Evolutionary conservation across 352 stramenopile species (phyloP).

Genomic region (Elongisporangium undulatum): DNA sequence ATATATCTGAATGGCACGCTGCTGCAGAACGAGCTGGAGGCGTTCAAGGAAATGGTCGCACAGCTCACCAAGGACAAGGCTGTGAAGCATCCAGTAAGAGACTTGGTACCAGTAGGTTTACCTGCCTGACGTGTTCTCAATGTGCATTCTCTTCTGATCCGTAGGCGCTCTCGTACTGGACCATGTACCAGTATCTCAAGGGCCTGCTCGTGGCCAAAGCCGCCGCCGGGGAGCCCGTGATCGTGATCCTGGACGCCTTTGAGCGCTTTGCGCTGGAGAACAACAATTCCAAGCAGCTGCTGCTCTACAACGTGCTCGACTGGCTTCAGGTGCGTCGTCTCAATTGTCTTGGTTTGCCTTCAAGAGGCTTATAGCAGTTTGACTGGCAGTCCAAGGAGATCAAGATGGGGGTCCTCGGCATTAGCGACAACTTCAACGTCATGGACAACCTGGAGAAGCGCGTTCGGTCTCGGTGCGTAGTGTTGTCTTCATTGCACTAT

Average conservation of each 20-base stretch:
- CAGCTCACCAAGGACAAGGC: constrained; percentile 50
- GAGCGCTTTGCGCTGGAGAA: constrained; percentile 70
- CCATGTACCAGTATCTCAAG: constrained; percentile 84
- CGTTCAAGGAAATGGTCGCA: constrained; percentile 77
- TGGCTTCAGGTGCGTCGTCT: constrained; percentile 54
- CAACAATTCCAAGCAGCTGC: constrained; percentile 64
- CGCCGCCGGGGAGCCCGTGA: constrained; percentile 38
- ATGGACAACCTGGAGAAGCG: constrained; percentile 80
- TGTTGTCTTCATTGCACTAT: constrained; percentile 2
- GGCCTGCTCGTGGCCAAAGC: constrained; percentile 52
- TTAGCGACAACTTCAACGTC: constrained; percentile 79
- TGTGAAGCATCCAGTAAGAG: constrained; percentile 56
- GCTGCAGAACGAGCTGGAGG: constrained; percentile 79
- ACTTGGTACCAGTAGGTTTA: background rate
- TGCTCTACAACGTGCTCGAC: constrained; percentile 84
- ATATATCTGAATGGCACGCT: constrained; percentile 79
- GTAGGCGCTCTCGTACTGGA: constrained; percentile 66
- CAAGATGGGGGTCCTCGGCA: constrained; percentile 74
- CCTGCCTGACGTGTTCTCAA: background rate
- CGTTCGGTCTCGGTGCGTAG: constrained; percentile 57
- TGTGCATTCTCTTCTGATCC: constrained; percentile 1
- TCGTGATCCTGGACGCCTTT: constrained; percentile 71
- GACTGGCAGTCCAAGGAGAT: constrained; percentile 58
- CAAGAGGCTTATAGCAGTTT: background rate
- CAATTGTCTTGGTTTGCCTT: background rate